Evolutionary conservation across 2,329 filamentous ascomycete species (phyloP).

Genomic region (Hirsutella minnesotensis): DNA sequence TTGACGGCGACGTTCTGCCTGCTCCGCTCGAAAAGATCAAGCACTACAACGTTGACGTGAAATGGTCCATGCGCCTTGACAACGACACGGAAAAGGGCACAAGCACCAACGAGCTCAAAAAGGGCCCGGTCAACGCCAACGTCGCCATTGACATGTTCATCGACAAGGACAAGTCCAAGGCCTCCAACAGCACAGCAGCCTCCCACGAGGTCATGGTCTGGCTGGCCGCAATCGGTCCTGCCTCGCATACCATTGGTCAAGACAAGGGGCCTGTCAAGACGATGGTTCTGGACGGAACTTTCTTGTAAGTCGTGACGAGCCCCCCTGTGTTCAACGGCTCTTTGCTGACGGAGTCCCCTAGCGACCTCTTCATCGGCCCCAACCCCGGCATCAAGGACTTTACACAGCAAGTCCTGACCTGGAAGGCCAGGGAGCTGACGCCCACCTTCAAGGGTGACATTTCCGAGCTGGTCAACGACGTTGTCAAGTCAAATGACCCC

Average conservation of each 20-base stretch:
- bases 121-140: constrained; percentile 40
- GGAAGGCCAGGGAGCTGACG: constrained; percentile 25
- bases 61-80: constrained; percentile 36
- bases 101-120: constrained; percentile 17
- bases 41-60: constrained; percentile 29
- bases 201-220: constrained; percentile 45
- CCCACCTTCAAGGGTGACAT: constrained; percentile 35
- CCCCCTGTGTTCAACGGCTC: neutral
- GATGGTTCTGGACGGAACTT: constrained; percentile 25
- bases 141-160: constrained; percentile 49
- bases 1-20: constrained; percentile 32
- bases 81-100: constrained; percentile 23
- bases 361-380: constrained; percentile 27
- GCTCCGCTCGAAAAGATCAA: constrained; percentile 24
- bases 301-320: constrained; percentile 22
- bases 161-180: constrained; percentile 27
- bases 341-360: constrained; percentile 9
- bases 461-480: constrained; percentile 28
- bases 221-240: constrained; percentile 34
- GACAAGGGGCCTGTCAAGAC: constrained; percentile 18
- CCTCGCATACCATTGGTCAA: constrained; percentile 36
- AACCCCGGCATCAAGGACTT: constrained; percentile 21
- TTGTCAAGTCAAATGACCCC: constrained; percentile 19
- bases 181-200: constrained; percentile 28
- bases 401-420: constrained; percentile 33